phyloP scores from a whole-genome alignment of 106 monocot species.

The Chionographis japonica region DNA sequence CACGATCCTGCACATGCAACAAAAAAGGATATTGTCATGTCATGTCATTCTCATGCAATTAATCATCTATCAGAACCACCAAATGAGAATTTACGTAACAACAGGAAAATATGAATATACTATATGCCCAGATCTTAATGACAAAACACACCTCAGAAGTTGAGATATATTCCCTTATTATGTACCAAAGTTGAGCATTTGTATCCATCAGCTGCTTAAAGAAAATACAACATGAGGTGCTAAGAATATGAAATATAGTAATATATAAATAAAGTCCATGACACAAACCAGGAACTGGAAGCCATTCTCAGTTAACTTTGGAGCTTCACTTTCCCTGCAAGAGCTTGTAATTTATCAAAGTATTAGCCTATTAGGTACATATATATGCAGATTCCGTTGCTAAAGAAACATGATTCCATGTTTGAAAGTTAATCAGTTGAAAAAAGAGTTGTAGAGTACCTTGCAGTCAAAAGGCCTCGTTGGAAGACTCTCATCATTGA shows the following conservation, averaged over 20 bases:
- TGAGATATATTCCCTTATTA: constrained; percentile 96
- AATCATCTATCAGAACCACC: not conserved
- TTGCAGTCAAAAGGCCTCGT: constrained; percentile 90
- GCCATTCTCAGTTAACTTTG: constrained; percentile 87
- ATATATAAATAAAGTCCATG: constrained; percentile 1
- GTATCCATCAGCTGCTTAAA: constrained; percentile 89
- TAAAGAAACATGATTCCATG: no score
- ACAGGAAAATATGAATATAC: not conserved
- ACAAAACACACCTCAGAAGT: constrained; percentile 66
- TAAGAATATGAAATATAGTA: constrained; percentile 5
- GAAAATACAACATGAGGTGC: constrained; percentile 14
- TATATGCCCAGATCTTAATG: not conserved
- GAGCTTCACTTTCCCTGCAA: constrained; percentile 88
- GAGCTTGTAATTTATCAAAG: not conserved
- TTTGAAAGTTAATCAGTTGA: not conserved
- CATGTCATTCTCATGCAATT: no score
- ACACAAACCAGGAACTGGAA: constrained; percentile 89
- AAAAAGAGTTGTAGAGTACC: constrained; percentile 27
- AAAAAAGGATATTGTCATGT: not conserved
- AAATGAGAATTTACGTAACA: not conserved
- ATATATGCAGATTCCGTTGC: not conserved
- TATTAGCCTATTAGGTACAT: not conserved
- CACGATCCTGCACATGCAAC: constrained; percentile 69
- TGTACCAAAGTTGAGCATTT: constrained; percentile 97
- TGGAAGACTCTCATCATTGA: constrained; percentile 96